Conservation (phyloP, 306 rosid genomes). For the Crotalaria pallida region DNA sequence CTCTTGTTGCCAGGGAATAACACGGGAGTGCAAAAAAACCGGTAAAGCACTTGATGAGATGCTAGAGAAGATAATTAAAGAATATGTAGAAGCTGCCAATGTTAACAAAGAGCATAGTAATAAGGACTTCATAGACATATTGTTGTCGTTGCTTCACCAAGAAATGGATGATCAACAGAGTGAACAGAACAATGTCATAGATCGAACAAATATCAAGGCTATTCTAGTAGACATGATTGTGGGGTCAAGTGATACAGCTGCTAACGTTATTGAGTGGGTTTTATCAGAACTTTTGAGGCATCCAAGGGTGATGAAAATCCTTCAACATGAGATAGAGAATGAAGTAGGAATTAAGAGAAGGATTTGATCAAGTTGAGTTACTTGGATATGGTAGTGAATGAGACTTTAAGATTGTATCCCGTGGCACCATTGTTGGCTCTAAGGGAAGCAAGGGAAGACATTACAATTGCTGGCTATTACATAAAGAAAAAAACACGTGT, state of each 20-base stretch:
- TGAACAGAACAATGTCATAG: not conserved
- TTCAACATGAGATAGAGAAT: constrained; percentile 25
- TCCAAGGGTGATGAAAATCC: constrained; percentile 28
- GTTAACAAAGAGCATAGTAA: not conserved
- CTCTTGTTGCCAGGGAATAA: not conserved
- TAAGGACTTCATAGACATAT: constrained; percentile 16
- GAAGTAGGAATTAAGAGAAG: constrained; percentile 26
- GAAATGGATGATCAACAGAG: not conserved
- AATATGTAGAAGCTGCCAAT: not conserved
- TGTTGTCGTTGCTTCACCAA: constrained; percentile 18
- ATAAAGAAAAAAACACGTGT: constrained; percentile 20
- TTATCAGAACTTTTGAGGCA: constrained; percentile 32
- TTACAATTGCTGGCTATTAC: not conserved
- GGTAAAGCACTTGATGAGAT: not conserved
- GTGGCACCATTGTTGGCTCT: not conserved
- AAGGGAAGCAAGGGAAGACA: constrained; percentile 6
- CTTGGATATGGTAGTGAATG: constrained; percentile 33
- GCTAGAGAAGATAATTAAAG: constrained; percentile 7
- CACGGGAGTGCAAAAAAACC: not conserved
- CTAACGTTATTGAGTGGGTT: constrained; percentile 12
- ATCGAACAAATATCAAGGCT: constrained; percentile 27
- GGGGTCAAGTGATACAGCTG: constrained; percentile 15
- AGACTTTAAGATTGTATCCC: constrained; percentile 25
- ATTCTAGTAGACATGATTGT: constrained; percentile 25
- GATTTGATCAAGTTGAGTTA: constrained; percentile 29